Evolutionary conservation across 441 rosid species (phyloP).

Genomic region (Dalechampia spathulata): DNA sequence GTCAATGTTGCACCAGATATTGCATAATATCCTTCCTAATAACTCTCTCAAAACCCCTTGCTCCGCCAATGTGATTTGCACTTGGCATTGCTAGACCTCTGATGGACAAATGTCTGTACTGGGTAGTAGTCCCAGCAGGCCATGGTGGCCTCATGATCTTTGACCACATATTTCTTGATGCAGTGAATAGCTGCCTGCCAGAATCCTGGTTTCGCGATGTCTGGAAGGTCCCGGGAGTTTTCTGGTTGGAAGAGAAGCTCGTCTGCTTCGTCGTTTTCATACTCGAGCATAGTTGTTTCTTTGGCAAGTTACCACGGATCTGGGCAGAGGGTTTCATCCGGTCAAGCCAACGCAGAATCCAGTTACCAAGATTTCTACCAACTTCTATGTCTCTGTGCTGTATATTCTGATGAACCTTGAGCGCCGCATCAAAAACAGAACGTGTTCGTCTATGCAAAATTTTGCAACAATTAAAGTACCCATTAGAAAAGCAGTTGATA

Average conservation of each 20-base stretch:
- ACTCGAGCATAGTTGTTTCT: constrained; percentile 22
- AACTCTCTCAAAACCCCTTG: constrained; percentile 31
- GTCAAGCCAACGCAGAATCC: constrained; percentile 88
- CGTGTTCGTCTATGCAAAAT: constrained; percentile 54
- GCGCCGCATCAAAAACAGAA: constrained; percentile 49
- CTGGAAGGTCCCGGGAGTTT: constrained; percentile 27
- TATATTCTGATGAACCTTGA: constrained; percentile 58
- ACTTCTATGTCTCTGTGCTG: constrained; percentile 84
- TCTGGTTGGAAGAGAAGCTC: constrained; percentile 27
- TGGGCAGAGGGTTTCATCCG: constrained; percentile 80
- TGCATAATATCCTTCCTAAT: constrained; percentile 67
- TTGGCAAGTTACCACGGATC: constrained; percentile 39
- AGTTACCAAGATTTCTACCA: constrained; percentile 75
- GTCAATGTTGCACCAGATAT: constrained; percentile 40
- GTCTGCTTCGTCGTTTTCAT: constrained; percentile 34
- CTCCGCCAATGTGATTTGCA: constrained; percentile 17
- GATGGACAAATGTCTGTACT: constrained; percentile 43
- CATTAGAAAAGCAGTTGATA: background rate
- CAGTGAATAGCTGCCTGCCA: constrained; percentile 43
- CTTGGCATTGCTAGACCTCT: constrained; percentile 16
- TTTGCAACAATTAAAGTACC: background rate
- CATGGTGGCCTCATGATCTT: constrained; percentile 55
- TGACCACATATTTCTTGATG: constrained; percentile 35
- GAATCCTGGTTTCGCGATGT: constrained; percentile 35
- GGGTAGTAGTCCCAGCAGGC: constrained; percentile 42